Evolutionary conservation across 2,329 filamentous ascomycete genomes (phyloP), one percentile per base, ranked within the genome.

Genomic region (Colletotrichum musicola): DNA sequence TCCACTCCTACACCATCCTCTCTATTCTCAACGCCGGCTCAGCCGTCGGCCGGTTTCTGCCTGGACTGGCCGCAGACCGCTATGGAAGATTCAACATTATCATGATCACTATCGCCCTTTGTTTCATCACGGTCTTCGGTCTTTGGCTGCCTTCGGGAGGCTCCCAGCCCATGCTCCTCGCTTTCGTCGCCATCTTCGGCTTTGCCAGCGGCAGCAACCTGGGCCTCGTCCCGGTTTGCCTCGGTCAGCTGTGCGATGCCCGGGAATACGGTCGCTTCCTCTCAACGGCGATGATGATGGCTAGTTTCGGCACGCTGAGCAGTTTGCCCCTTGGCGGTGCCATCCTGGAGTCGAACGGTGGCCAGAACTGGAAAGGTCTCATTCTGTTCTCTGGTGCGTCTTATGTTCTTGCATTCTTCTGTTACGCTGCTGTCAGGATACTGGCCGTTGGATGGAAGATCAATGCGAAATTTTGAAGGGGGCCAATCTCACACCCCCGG

Each of bases 81-180:
- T 77, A 94, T 4, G 94, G 94, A 0, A 88, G 93, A 4, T 97
- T 93, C 82, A 97, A 97, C 75, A 88, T 90, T 58, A 92, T 96
- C 80, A 87, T 95, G 54, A 77, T 89, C 18, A 91, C 91, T 0
- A 87, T 94, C 27, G 78, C 84, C 1, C 73, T 86, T 6, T 86
- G 83, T 67, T 82, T 91, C n/a, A 77, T 81, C 46, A 81, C 82
- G 38, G 79, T 91, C 4, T 86, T 92, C 5, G 89, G 87, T 3
- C 77, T 95, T 18, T 97, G 93, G 93, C 84, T 97, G 20, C 93
- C 86, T 0, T 83, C 85, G 0, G 83, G 85, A 0, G 78, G 81
- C 42, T 87, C 82, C 1, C 77, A 84, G n/a, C 77, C 85, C 0
- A 76, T 93, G 55, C 82, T 93, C 1, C 85, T 94, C 61, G 84